Conservation (phyloP, 2,329 filamentous ascomycete genomes). For the Verruconis gallopava region DNA sequence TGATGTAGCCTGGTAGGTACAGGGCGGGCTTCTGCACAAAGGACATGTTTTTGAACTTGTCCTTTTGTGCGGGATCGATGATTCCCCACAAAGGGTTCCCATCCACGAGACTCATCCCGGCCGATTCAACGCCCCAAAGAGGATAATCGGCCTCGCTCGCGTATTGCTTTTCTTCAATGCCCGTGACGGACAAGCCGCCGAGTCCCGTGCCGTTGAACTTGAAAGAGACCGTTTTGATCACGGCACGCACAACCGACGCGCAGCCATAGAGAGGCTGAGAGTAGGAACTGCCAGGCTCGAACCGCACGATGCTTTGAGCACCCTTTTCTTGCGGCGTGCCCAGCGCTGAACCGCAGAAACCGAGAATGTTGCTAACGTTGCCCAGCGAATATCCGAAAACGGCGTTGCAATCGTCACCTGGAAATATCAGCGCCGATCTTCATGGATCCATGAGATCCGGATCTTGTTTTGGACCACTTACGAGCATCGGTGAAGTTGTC, state of each 20-base stretch:
- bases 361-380: slow-evolving; percentile 31
- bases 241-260: slow-evolving; percentile 19
- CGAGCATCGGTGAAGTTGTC: background rate
- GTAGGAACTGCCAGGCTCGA: slow-evolving; percentile 31
- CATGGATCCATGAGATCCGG: no score
- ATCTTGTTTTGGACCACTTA: background rate
- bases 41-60: slow-evolving; percentile 19
- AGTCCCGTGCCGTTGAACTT: slow-evolving; percentile 30
- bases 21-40: slow-evolving; percentile 20
- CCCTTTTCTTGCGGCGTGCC: slow-evolving; percentile 28
- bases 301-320: slow-evolving; percentile 21
- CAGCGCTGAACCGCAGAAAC: slow-evolving; percentile 28
- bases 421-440: no score
- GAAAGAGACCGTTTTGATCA: slow-evolving; percentile 34
- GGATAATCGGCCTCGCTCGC: slow-evolving; percentile 18
- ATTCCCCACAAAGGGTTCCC: slow-evolving; percentile 30
- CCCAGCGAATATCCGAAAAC: slow-evolving; percentile 19
- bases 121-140: slow-evolving; percentile 27
- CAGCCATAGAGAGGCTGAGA: slow-evolving; percentile 26
- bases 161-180: slow-evolving; percentile 27
- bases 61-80: slow-evolving; percentile 18
- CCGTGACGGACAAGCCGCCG: slow-evolving; percentile 21
- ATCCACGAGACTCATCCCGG: slow-evolving; percentile 15
- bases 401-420: slow-evolving; percentile 20
- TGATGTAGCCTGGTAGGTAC: slow-evolving; percentile 20